Conservation (phyloP, 345 rosid genomes). For the Ricinus communis region DNA sequence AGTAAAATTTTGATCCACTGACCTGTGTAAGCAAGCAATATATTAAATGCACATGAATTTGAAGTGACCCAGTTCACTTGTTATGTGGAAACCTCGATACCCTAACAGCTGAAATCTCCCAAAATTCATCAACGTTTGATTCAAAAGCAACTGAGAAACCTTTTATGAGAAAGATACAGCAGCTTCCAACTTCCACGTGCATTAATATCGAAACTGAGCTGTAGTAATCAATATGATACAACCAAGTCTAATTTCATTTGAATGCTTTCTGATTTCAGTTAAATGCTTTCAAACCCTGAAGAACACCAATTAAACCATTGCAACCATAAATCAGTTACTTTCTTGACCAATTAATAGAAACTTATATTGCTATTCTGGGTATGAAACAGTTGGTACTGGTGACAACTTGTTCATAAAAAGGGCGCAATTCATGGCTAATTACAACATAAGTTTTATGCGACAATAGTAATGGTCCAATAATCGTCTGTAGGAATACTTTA, state of each 20-base stretch:
- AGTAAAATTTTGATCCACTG: constrained; percentile 95
- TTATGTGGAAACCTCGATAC: background rate
- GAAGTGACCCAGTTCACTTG: background rate
- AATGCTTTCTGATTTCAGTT: background rate
- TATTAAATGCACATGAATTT: background rate
- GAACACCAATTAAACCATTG: background rate
- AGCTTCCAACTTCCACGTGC: no score
- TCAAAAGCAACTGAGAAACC: no score
- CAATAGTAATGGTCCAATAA: background rate
- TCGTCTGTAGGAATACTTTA: background rate
- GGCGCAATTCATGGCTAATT: background rate
- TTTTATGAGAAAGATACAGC: no score
- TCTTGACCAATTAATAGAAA: background rate
- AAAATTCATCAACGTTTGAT: no score
- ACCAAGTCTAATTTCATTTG: no score
- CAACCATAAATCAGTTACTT: no score
- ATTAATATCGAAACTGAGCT: no score
- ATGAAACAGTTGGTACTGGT: background rate
- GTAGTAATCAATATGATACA: no score
- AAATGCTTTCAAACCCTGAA: no score
- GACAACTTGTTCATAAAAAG: background rate
- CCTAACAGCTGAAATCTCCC: no score
- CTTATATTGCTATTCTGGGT: background rate
- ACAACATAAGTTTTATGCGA: background rate
- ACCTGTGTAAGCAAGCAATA: constrained; percentile 58